Conservation (phyloP, 805 yeast genomes). For the Candida nemodendra region DNA sequence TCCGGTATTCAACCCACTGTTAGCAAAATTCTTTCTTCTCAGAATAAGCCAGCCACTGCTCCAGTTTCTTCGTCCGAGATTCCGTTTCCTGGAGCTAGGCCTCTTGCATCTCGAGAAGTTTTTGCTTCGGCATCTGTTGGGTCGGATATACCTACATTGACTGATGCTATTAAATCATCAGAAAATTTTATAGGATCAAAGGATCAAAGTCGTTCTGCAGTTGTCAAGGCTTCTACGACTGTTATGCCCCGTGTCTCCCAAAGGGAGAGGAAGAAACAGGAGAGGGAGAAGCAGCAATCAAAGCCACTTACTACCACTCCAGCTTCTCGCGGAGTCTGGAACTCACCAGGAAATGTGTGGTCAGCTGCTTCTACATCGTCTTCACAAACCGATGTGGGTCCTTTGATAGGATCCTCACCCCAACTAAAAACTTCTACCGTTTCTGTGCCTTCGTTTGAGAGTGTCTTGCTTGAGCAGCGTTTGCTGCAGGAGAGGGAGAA, state of each 20-base stretch:
- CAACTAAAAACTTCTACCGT: constrained; percentile 11
- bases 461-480: constrained; percentile 25
- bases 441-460: constrained; percentile 28
- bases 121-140: constrained; percentile 9
- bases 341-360: constrained; percentile 4
- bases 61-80: constrained; percentile 3
- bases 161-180: constrained; percentile 9
- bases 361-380: not conserved
- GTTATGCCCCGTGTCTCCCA: constrained; percentile 51
- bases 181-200: constrained; percentile 7
- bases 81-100: not conserved
- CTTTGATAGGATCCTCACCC: constrained; percentile 8
- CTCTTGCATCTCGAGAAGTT: constrained; percentile 1
- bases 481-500: constrained; percentile 28
- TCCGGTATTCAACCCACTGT: constrained; percentile 1
- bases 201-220: constrained; percentile 8
- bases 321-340: constrained; percentile 8
- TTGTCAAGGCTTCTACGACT: constrained; percentile 33
- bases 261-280: constrained; percentile 52
- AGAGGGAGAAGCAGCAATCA: constrained; percentile 24
- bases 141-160: constrained; percentile 9
- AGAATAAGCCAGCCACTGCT: constrained; percentile 6
- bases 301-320: not conserved
- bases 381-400: constrained; percentile 2
- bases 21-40: constrained; percentile 4